A percentile compares a stretch with the other conserved stretches of the same genome.
phyloP scores from a whole-genome alignment of 306 rosid genomes.

The Cotoneaster glaucophyllus region DNA sequence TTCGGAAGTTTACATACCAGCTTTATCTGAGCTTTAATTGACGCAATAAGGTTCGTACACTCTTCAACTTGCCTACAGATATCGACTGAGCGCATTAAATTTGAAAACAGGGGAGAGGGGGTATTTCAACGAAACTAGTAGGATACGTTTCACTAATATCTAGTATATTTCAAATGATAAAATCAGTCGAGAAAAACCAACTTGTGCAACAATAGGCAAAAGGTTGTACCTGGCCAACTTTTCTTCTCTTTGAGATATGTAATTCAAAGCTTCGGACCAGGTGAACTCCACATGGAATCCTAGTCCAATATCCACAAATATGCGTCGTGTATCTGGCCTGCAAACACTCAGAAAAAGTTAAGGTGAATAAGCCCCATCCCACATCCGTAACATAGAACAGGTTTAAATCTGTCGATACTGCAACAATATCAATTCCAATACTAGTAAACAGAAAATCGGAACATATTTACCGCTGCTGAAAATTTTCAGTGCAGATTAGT shows the following conservation, averaged over 20 bases:
- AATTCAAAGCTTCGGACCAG: constrained; percentile 85
- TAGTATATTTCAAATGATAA: background rate
- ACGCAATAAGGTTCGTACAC: constrained; percentile 67
- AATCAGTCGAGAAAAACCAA: background rate
- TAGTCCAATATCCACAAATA: constrained; percentile 85
- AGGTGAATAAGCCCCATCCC: background rate
- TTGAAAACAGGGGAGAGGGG: background rate
- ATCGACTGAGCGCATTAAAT: constrained; percentile 10
- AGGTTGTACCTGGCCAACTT: constrained; percentile 52
- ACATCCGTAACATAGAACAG: background rate
- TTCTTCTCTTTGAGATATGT: constrained; percentile 63
- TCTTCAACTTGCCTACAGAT: constrained; percentile 76
- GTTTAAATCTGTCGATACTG: background rate
- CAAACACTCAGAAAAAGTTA: background rate
- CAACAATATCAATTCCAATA: background rate
- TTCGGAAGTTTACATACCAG: constrained; percentile 43
- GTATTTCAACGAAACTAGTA: background rate
- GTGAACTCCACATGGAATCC: constrained; percentile 97
- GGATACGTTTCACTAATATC: background rate
- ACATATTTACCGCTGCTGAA: background rate
- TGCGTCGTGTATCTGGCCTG: constrained; percentile 67
- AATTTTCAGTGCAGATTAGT: no score
- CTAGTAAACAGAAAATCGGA: background rate
- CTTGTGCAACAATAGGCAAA: background rate
- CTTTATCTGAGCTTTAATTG: constrained; percentile 87